Percentiles rank a stretch among this genome's conserved stretches.
phyloP scores from a whole-genome alignment of 139 green algal genomes.

The Pycnococcus provasolii region DNA sequence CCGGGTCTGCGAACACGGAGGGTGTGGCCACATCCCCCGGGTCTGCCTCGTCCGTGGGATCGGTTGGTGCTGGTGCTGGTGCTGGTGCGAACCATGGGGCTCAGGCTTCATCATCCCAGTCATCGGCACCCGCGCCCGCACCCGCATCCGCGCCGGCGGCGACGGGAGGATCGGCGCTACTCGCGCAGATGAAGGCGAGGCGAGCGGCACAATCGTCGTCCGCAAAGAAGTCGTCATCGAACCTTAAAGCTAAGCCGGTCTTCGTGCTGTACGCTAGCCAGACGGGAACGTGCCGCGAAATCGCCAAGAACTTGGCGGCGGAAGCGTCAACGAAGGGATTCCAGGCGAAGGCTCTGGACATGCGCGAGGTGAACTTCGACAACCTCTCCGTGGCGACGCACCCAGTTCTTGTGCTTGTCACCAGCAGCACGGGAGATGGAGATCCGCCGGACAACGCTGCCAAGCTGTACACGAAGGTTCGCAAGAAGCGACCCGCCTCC shows the following conservation, averaged over 20 bases:
- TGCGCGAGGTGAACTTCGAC: slow-evolving; percentile 65
- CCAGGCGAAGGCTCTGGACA: slow-evolving; percentile 37
- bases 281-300: slow-evolving; percentile 79
- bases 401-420: slow-evolving; percentile 47
- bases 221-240: no score
- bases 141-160: no score
- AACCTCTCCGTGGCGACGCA: slow-evolving; percentile 36
- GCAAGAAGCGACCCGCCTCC: slow-evolving; percentile 19
- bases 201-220: no score
- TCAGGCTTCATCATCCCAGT: no score
- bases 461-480: slow-evolving; percentile 54
- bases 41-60: no score
- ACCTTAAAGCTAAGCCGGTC: not conserved
- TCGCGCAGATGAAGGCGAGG: no score
- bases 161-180: no score
- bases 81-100: no score
- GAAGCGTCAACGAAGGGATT: slow-evolving; percentile 49
- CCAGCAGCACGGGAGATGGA: slow-evolving; percentile 71
- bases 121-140: no score
- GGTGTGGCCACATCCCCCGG: no score
- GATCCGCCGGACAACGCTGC: slow-evolving; percentile 85
- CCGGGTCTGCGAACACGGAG: no score
- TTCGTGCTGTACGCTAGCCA: slow-evolving; percentile 77
- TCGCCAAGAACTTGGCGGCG: slow-evolving; percentile 70
- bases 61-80: no score